A percentile compares a stretch with the other conserved stretches of the same genome.
These are phyloP conservation scores for Penicillium dipodomyicola DNA, from an alignment of 495 filamentous ascomycete genomes.

Conservation along the genomic window DNA sequence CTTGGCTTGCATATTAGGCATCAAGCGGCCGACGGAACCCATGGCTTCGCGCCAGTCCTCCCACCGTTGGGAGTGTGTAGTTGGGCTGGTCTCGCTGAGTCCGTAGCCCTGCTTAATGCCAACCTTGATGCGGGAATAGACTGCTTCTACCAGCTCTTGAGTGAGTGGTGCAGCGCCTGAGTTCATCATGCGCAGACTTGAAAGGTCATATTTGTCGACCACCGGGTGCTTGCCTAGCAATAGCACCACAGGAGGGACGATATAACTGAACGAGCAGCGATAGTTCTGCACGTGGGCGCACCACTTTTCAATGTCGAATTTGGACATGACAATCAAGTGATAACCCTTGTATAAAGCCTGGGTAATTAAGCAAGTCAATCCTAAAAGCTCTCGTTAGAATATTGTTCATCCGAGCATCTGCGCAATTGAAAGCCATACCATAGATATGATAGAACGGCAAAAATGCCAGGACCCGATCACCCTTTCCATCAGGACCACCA, in stretches of 20 bases:
- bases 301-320: slow-evolving; percentile 79
- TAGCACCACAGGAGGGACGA: slow-evolving; percentile 83
- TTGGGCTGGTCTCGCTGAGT: slow-evolving; percentile 74
- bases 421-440: slow-evolving; percentile 49
- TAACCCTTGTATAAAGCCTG: slow-evolving; percentile 65
- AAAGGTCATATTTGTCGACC: slow-evolving; percentile 78
- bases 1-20: slow-evolving; percentile 82
- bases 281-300: slow-evolving; percentile 73
- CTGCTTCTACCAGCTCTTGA: slow-evolving; percentile 72
- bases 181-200: slow-evolving; percentile 77
- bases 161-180: slow-evolving; percentile 89
- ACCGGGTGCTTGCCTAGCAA: slow-evolving; percentile 75
- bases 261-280: slow-evolving; percentile 72
- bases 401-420: slow-evolving; percentile 41
- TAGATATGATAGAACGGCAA: slow-evolving; percentile 97
- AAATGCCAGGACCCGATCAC: slow-evolving; percentile 73
- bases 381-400: slow-evolving; percentile 65
- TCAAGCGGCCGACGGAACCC: slow-evolving; percentile 76
- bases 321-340: slow-evolving; percentile 69
- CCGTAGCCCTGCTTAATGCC: slow-evolving; percentile 85
- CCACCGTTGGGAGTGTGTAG: slow-evolving; percentile 60
- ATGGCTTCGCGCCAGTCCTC: slow-evolving; percentile 73
- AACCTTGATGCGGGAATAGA: slow-evolving; percentile 70
- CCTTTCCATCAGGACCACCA: slow-evolving; percentile 58
- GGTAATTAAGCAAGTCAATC: slow-evolving; percentile 62